Evolutionary conservation across 208 protist species (phyloP).

Genomic region (Acanthamoeba lenticulata): DNA sequence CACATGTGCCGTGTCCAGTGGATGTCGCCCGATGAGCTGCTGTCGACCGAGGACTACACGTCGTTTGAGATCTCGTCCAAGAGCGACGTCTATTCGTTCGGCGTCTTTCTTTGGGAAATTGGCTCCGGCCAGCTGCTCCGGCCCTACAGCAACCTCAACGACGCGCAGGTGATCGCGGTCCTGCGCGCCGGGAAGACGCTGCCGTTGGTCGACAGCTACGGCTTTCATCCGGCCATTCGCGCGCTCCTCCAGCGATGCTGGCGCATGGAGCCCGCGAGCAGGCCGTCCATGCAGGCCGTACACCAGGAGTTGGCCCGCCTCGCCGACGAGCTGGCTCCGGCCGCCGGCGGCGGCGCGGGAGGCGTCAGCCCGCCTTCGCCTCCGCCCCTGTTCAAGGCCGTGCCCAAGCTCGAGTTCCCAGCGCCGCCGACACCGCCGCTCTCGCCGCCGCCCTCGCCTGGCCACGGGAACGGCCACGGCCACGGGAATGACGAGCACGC

Average conservation of each 20-base stretch:
- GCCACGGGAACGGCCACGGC: not conserved
- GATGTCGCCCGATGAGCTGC: not conserved
- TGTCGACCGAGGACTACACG: slow-evolving; percentile 1
- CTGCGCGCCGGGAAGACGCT: not conserved
- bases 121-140: not conserved
- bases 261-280: not conserved
- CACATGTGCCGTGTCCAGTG: not conserved
- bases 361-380: not conserved
- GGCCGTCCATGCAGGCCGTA: not conserved
- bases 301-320: not conserved
- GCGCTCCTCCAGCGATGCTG: not conserved
- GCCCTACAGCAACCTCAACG: not conserved
- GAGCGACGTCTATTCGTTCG: not conserved
- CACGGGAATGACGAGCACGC: not conserved
- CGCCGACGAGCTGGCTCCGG: not conserved
- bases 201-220: not conserved
- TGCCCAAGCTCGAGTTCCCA: not conserved
- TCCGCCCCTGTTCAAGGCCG: not conserved
- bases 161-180: not conserved
- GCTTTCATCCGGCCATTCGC: not conserved
- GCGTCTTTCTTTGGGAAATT: not conserved
- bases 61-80: slow-evolving; percentile 8
- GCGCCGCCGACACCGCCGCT: not conserved
- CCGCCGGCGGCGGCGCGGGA: not conserved
- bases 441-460: not conserved